Base-by-base conservation (phyloP, 495 filamentous ascomycete genomes). In the Annulohypoxylon moriforme region DNA sequence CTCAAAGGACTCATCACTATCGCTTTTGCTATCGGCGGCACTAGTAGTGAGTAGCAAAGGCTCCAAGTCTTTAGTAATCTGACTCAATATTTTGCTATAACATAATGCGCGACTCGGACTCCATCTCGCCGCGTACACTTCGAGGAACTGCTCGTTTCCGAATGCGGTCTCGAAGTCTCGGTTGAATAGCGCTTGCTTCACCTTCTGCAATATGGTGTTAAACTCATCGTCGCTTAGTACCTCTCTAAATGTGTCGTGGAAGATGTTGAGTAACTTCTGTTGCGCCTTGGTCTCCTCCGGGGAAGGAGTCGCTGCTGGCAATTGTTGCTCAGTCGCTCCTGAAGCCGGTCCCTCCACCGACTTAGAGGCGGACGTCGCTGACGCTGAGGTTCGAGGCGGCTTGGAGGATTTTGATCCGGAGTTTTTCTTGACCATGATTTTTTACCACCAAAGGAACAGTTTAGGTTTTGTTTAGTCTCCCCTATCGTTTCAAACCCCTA, bases 101-200 rank as follows among this genome's bases (percentile, higher is more conserved):
- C 90, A 93, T 25, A 97, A 81, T 2, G 93, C 92, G 42, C 96
- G 80, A 34, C 89, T 87, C 10, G 95, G 90, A 76, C 93, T 96
- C 93, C 93, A 99, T 60, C 96, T 83, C 65, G 92, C 85, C 4
- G 93, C 92, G 82, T 99, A 99, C 4, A 91, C 93, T 42, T 89
- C 84, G 18, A 96, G 83, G 40, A 89, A 82, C 47, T 89, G 88
- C 38, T 88, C 82, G 31, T 78, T 77, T 0, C 89, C 91, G 78
- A 99, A 99, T 0, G 95, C 95, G 5, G 81, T 81, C 29, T 85
- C 81, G 78, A 97, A 98, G 75, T 98, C 92, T 20, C 96, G 86
- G 69, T 93, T 89, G 76, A 90, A 98, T 0, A 98, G 84, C 63
- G 94, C 91, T 5, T 86, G 80, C 76, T 98, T 99, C 24, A 98